Conservation (phyloP, 352 stramenopile genomes). For the Ophiocytium majus region DNA sequence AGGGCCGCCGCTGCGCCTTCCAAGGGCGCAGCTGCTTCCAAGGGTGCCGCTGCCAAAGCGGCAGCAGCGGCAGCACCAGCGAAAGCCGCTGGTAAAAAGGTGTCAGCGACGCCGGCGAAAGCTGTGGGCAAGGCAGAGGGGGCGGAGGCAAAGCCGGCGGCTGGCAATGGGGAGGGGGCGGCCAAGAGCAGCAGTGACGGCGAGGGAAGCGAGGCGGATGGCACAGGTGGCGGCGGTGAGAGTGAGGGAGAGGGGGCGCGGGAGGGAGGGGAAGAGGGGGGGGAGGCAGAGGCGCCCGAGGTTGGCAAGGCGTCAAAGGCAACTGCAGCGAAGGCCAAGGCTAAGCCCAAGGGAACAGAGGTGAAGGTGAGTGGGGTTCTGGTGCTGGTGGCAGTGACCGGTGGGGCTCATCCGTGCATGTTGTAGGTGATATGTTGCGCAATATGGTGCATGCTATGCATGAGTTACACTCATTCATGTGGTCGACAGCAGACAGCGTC, state of each 20-base stretch:
- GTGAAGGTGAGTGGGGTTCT: conserved; percentile 17
- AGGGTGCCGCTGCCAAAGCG: background rate
- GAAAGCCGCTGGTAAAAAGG: conserved; percentile 3
- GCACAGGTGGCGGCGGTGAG: background rate
- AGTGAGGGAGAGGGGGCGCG: conserved; percentile 7
- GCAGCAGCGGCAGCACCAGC: background rate
- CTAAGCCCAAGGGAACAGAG: background rate
- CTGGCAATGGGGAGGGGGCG: background rate
- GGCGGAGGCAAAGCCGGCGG: background rate
- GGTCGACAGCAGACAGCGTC: too few species aligned
- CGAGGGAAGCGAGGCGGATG: background rate
- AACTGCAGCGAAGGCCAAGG: background rate
- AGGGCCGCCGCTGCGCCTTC: too few species aligned
- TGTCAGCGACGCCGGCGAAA: background rate
- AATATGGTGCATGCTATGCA: too few species aligned
- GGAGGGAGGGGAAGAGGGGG: conserved; percentile 2
- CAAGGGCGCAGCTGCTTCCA: background rate
- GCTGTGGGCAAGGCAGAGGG: conserved; percentile 5
- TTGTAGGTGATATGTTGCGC: too few species aligned
- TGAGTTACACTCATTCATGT: too few species aligned
- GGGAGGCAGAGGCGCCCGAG: conserved; percentile 12
- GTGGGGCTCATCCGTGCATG: too few species aligned
- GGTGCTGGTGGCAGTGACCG: conserved; percentile 28
- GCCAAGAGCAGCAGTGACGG: too few species aligned
- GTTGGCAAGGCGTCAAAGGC: conserved; percentile 14